These are phyloP conservation scores for Talaromyces marneffei DNA, from an alignment of 2,329 filamentous ascomycete genomes.

Conservation along the genomic window DNA sequence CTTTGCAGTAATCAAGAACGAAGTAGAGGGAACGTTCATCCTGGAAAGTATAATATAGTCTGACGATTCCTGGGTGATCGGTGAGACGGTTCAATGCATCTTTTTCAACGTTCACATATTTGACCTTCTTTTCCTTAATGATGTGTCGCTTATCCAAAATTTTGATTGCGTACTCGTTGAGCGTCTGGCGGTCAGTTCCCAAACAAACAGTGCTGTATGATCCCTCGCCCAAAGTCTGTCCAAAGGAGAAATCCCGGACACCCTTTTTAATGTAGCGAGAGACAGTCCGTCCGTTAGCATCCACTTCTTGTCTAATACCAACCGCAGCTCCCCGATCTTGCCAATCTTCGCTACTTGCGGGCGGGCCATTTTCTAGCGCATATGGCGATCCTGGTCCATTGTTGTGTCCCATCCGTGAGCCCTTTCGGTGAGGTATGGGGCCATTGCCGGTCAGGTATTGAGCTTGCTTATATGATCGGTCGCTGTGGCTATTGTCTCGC, in stretches of 20 bases:
- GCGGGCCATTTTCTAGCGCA: slow-evolving; percentile 51
- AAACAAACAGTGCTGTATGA: slow-evolving; percentile 96
- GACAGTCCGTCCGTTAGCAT: slow-evolving; percentile 75
- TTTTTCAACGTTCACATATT: slow-evolving; percentile 99
- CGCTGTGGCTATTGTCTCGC: slow-evolving; percentile 63
- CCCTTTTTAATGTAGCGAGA: slow-evolving; percentile 89
- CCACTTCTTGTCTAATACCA: slow-evolving; percentile 72
- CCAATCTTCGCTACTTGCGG: slow-evolving; percentile 81
- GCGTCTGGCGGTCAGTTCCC: slow-evolving; percentile 84
- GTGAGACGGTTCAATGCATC: slow-evolving; percentile 94
- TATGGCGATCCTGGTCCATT: slow-evolving; percentile 44
- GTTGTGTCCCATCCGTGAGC: slow-evolving; percentile 65
- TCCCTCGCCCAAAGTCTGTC: slow-evolving; percentile 82
- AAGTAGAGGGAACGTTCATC: slow-evolving; percentile 96
- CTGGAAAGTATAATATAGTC: slow-evolving; percentile 97
- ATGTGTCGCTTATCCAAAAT: slow-evolving; percentile 98
- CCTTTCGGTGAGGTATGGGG: slow-evolving; percentile 66
- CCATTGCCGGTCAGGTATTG: slow-evolving; percentile 54
- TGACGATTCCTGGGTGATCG: slow-evolving; percentile 92
- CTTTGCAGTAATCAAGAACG: slow-evolving; percentile 86
- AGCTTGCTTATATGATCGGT: slow-evolving; percentile 60
- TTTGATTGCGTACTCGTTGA: slow-evolving; percentile 97
- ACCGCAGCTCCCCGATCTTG: slow-evolving; percentile 91
- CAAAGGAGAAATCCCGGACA: slow-evolving; percentile 93
- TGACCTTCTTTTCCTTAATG: slow-evolving; percentile 99